These are phyloP conservation scores for Fusarium devonianum DNA, from an alignment of 2,329 filamentous ascomycete genomes.

Conservation along the genomic window DNA sequence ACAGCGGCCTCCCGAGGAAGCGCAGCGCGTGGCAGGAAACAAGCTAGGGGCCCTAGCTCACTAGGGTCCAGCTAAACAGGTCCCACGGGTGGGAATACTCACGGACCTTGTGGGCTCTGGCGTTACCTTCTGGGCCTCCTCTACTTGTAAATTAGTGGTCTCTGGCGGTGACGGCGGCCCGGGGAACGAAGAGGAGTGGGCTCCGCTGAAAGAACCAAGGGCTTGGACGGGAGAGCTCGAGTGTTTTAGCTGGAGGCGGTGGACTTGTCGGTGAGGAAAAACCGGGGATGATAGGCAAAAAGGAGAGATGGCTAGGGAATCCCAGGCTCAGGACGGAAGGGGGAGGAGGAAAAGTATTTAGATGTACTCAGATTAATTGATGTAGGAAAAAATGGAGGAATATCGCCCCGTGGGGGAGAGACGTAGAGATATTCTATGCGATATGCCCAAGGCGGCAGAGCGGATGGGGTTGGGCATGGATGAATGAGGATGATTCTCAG, in stretches of 20 bases:
- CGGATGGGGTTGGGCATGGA: slow-evolving; percentile 18
- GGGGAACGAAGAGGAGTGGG: slow-evolving; percentile 22
- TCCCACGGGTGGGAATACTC: slow-evolving; percentile 4
- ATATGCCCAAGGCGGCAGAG: slow-evolving; percentile 26
- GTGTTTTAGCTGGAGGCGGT: slow-evolving; percentile 26
- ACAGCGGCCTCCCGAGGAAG: slow-evolving; percentile 31
- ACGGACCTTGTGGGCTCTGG: slow-evolving; percentile 28
- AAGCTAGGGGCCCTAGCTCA: slow-evolving; percentile 15
- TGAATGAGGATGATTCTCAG: slow-evolving; percentile 30
- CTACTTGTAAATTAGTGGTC: no score
- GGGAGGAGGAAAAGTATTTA: not conserved
- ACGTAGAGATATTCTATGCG: no score
- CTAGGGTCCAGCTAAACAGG: slow-evolving; percentile 19
- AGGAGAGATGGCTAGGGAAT: slow-evolving; percentile 17
- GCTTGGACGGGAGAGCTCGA: slow-evolving; percentile 11
- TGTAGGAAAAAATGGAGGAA: not conserved
- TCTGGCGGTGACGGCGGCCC: no score
- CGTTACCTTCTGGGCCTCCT: no score
- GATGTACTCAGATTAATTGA: no score
- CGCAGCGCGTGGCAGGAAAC: slow-evolving; percentile 10
- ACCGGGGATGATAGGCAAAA: slow-evolving; percentile 4
- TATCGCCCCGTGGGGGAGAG: slow-evolving; percentile 6
- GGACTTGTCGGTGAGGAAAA: slow-evolving; percentile 37
- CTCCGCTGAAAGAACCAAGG: slow-evolving; percentile 23
- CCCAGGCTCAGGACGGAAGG: slow-evolving; percentile 12